A percentile compares a stretch with the other conserved stretches of the same genome.
Conservation (phyloP, 257 asterid species). For the Ajuga chamaepitys region DNA sequence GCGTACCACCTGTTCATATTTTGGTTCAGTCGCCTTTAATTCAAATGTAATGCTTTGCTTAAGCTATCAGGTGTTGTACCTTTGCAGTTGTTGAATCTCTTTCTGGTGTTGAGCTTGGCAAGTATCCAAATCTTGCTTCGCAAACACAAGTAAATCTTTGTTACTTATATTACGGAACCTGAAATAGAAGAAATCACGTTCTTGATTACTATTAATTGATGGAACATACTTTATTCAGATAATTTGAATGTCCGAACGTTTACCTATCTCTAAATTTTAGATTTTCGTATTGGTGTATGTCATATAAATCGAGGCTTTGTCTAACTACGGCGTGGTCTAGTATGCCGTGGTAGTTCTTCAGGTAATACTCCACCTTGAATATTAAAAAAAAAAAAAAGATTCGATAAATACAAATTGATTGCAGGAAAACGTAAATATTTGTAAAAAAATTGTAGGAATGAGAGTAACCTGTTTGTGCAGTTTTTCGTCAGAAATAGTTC, state of each 20-base stretch:
- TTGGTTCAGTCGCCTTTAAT: neutral
- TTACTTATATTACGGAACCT: slow-evolving; percentile 18
- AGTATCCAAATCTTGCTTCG: slow-evolving; percentile 24
- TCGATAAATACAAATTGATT: neutral
- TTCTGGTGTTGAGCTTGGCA: slow-evolving; percentile 34
- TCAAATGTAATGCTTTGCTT: neutral
- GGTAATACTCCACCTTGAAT: slow-evolving; percentile 26
- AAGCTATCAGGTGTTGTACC: slow-evolving; percentile 15
- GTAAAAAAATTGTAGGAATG: neutral
- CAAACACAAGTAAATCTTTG: slow-evolving; percentile 18
- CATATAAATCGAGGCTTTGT: slow-evolving; percentile 23
- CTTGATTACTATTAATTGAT: neutral
- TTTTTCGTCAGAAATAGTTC: slow-evolving; percentile 13
- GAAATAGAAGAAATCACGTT: neutral
- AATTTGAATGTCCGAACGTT: neutral
- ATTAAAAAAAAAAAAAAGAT: too few species aligned
- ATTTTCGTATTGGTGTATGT: slow-evolving; percentile 8
- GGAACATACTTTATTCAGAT: neutral
- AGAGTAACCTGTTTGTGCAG: slow-evolving; percentile 27
- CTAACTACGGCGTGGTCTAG: slow-evolving; percentile 15
- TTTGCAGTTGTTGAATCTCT: slow-evolving; percentile 33
- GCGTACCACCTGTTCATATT: slow-evolving; percentile 30
- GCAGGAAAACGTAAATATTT: neutral
- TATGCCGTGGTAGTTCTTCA: slow-evolving; percentile 27
- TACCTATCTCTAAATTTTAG: slow-evolving; percentile 26